Evolutionary conservation across 1,284 basidiomycete species (phyloP), one percentile per base, ranked within the genome.

Genomic region (Moniliella sp.): DNA sequence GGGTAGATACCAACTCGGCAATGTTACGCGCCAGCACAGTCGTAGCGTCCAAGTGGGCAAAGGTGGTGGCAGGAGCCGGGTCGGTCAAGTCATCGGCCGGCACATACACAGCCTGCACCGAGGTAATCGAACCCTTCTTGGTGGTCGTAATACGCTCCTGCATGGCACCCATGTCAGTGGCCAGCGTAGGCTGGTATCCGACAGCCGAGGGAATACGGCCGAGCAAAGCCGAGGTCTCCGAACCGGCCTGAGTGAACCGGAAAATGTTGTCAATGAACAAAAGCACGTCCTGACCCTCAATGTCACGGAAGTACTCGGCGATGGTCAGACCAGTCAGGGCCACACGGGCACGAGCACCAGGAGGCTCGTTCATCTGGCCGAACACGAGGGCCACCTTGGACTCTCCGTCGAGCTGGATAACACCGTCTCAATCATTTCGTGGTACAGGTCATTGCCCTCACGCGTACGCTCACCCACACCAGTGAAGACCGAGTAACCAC

Each of bases 401-500:
- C 66, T 88, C 82, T 66, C 84, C 84, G 61, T 91, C 73, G 34
- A 55, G 36, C 48, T 94, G 88, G 73, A 97, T 97, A 73, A 97
- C 88, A 76, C 88, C 88, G 86, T 93, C 67, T 94, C 84, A 67
- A 91, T 91, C 86, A 97, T 94, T 70, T 97, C 88, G 68, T 93
- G 86, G 72, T 97, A 97, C 57, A 97, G 69, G 71, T 97, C 88
- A 71, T 97, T 97, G 69, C 88, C 88, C 76, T 97, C 88, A 73
- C 88, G 88, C 50, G 88, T 97, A 69, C 88, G 82, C 69, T 97
- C 88, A 61, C 88, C 88, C 66, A 91, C 84, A 76, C 83, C 82
- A 62, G 86, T 91, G 76, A 94, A 93, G 65, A 94, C 93, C 32
- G 88, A 97, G 78, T 93, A 93, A 84, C 88, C 88, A 84, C 88